A percentile compares a stretch with the other conserved stretches of the same genome.
Evolutionary conservation across 208 protist genomes (phyloP).

Genomic region (Trypanosoma mega): DNA sequence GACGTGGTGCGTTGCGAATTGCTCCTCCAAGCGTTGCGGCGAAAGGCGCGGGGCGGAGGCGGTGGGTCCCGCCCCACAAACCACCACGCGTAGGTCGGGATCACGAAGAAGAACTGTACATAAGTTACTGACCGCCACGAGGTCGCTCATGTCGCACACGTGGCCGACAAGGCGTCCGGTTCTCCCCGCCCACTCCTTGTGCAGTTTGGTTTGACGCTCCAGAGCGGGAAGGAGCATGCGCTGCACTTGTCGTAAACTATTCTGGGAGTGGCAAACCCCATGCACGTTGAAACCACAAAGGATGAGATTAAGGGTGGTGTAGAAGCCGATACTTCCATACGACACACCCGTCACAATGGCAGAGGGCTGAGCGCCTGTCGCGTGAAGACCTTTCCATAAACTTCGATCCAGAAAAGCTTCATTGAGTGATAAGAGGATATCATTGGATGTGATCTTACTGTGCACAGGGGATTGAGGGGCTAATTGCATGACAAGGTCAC

Average conservation of each 20-base stretch:
- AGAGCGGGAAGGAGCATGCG: slow-evolving; percentile 43
- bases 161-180: slow-evolving; percentile 46
- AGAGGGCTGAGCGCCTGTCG: slow-evolving; percentile 31
- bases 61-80: slow-evolving; percentile 51
- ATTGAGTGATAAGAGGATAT: slow-evolving; percentile 57
- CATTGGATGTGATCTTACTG: slow-evolving; percentile 32
- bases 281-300: slow-evolving; percentile 73
- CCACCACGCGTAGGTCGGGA: slow-evolving; percentile 47
- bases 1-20: slow-evolving; percentile 57
- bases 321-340: slow-evolving; percentile 72
- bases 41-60: slow-evolving; percentile 37
- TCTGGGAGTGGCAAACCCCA: slow-evolving; percentile 40
- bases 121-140: slow-evolving; percentile 39
- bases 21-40: slow-evolving; percentile 50
- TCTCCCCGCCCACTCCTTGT: slow-evolving; percentile 54
- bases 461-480: slow-evolving; percentile 45
- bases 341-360: slow-evolving; percentile 65
- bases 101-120: slow-evolving; percentile 39
- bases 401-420: slow-evolving; percentile 51
- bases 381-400: slow-evolving; percentile 54
- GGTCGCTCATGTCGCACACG: slow-evolving; percentile 64
- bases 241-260: slow-evolving; percentile 28
- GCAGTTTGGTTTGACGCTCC: slow-evolving; percentile 52
- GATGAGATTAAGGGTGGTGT: slow-evolving; percentile 59
- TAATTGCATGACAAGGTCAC: slow-evolving; percentile 70